A percentile compares a stretch with the other conserved stretches of the same genome.
Conservation (phyloP, 1,139 yeast species). For the Suhomyces ambrosiae region DNA sequence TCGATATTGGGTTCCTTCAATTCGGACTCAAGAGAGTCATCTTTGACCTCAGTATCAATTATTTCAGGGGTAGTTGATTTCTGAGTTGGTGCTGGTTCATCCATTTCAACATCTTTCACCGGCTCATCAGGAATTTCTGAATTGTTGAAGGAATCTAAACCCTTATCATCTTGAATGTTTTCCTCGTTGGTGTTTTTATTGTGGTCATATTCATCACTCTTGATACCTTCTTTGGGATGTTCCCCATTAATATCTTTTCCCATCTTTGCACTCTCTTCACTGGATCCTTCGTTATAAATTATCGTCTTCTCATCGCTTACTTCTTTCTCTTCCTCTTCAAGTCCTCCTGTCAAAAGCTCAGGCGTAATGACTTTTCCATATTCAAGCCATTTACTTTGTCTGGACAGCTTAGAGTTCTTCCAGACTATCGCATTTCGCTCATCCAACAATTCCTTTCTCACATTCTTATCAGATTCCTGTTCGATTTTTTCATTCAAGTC, state of each 20-base stretch:
- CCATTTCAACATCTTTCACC: not conserved
- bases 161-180: not conserved
- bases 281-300: slow-evolving; percentile 6
- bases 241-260: slow-evolving; percentile 3
- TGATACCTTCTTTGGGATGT: slow-evolving; percentile 1
- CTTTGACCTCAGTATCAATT: not conserved
- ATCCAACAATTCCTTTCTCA: slow-evolving; percentile 21
- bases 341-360: slow-evolving; percentile 19
- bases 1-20: not conserved
- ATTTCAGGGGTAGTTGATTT: slow-evolving; percentile 4
- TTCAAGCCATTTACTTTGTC: slow-evolving; percentile 21
- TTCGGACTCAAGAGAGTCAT: too few species aligned
- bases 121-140: slow-evolving; percentile 6
- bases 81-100: not conserved
- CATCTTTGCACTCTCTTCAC: slow-evolving; percentile 10
- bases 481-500: slow-evolving; percentile 17
- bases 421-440: slow-evolving; percentile 32
- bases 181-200: too few species aligned
- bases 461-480: slow-evolving; percentile 11
- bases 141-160: not conserved
- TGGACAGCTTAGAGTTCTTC: slow-evolving; percentile 30
- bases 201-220: not conserved
- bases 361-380: slow-evolving; percentile 17
- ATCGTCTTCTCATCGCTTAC: slow-evolving; percentile 10
- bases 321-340: slow-evolving; percentile 12